A percentile compares a stretch with the other conserved stretches of the same genome.
phyloP scores from a whole-genome alignment of 805 yeast genomes.

The Spathaspora girioi region DNA sequence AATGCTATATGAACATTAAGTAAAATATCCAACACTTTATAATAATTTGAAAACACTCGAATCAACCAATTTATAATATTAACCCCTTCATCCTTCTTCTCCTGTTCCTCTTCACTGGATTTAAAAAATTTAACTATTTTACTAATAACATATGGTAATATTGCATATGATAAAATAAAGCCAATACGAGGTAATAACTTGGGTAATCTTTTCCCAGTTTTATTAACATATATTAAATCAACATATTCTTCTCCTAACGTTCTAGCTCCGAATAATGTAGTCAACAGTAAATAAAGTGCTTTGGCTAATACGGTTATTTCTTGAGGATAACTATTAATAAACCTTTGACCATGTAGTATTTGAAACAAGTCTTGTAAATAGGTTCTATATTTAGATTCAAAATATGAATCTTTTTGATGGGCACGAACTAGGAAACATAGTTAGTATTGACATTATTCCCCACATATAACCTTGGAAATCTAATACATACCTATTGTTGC shows the following conservation, averaged over 20 bases:
- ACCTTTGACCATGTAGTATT: conserved; percentile 57
- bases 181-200: conserved; percentile 44
- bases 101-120: conserved; percentile 11
- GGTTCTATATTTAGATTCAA: conserved; percentile 50
- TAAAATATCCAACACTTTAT: conserved; percentile 47
- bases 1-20: conserved; percentile 72
- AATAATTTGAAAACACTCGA: conserved; percentile 33
- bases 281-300: conserved; percentile 62
- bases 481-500: conserved; percentile 69
- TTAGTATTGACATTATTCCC: conserved; percentile 17
- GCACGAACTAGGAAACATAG: conserved; percentile 57
- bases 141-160: conserved; percentile 56
- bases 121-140: conserved; percentile 21
- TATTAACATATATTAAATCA: conserved; percentile 64
- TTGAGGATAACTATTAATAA: conserved; percentile 58
- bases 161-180: conserved; percentile 56
- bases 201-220: conserved; percentile 51
- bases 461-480: neutral
- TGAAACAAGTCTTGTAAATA: conserved; percentile 57
- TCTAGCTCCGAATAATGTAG: conserved; percentile 72
- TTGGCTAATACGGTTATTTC: conserved; percentile 59
- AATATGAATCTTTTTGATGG: conserved; percentile 82
- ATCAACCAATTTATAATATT: conserved; percentile 12
- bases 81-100: neutral
- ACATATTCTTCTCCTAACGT: conserved; percentile 95